Conservation (phyloP, 768 basidiomycete species). For the Lyophyllum atratum region DNA sequence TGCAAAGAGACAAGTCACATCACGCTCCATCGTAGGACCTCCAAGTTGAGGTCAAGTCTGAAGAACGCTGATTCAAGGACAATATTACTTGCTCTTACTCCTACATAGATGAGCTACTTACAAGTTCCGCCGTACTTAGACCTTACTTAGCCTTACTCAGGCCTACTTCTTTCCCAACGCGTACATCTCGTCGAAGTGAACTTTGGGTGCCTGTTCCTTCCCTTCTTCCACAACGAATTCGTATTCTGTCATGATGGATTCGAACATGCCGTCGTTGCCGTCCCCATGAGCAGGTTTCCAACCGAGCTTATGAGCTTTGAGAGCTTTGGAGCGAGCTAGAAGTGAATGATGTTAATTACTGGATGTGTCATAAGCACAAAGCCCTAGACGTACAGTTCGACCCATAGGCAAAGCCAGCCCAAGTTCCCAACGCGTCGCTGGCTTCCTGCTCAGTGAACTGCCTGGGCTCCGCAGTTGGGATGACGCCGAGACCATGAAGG, state of each 20-base stretch:
- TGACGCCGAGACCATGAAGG: slow-evolving; percentile 9
- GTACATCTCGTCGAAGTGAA: slow-evolving; percentile 22
- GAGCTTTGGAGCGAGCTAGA: slow-evolving; percentile 15
- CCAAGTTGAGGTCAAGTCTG: too few species aligned
- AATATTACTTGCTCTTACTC: too few species aligned
- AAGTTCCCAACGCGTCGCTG: slow-evolving; percentile 11
- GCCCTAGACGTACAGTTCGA: slow-evolving; percentile 10
- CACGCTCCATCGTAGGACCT: too few species aligned
- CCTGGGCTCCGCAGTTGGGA: slow-evolving; percentile 13
- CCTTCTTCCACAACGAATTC: slow-evolving; percentile 15
- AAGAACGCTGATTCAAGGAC: too few species aligned
- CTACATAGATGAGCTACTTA: too few species aligned
- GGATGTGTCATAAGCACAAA: not conserved
- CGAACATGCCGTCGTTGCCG: slow-evolving; percentile 14
- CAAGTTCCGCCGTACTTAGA: too few species aligned
- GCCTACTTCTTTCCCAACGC: slow-evolving; percentile 10
- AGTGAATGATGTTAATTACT: not conserved
- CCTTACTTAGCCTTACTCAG: not conserved
- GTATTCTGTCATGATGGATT: slow-evolving; percentile 16
- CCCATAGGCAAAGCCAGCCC: slow-evolving; percentile 16
- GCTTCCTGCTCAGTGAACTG: slow-evolving; percentile 8
- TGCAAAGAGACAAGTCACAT: too few species aligned
- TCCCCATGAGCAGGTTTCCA: slow-evolving; percentile 17
- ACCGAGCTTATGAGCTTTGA: slow-evolving; percentile 14
- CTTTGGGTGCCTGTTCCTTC: slow-evolving; percentile 13